Evolutionary conservation across 176 grass and related monocot genomes (phyloP).

Genomic region (Poa pratensis): DNA sequence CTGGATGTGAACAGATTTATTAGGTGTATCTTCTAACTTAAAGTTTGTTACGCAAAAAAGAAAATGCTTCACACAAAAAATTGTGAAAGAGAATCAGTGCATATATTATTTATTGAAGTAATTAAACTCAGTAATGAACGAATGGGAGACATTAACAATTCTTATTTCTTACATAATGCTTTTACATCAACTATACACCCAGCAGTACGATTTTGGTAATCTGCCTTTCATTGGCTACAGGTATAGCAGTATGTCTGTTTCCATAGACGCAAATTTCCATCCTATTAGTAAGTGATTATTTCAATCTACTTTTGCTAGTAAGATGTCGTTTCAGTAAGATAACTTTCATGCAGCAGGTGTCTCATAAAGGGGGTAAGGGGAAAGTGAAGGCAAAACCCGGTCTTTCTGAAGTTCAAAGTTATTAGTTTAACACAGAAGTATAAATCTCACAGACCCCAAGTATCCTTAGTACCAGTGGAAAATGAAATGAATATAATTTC

Average conservation of each 20-base stretch:
- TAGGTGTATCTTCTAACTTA: not conserved
- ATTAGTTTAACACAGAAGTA: constrained; percentile 1
- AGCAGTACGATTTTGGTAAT: constrained; percentile 18
- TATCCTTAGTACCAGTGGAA: constrained; percentile 25
- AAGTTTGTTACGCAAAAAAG: not conserved
- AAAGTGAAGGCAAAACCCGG: not conserved
- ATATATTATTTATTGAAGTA: constrained; percentile 28
- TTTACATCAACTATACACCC: not conserved
- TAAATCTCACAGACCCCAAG: constrained; percentile 19
- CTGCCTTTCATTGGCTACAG: not conserved
- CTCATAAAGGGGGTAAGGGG: not conserved
- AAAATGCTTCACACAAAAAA: not conserved
- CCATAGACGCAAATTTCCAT: not conserved
- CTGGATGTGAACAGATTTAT: not conserved
- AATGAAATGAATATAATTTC: constrained; percentile 26
- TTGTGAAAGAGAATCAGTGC: constrained; percentile 1
- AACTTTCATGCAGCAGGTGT: not conserved
- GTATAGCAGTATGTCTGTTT: constrained; percentile 13
- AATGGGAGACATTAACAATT: not conserved
- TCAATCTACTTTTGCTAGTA: not conserved
- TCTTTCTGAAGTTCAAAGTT: constrained; percentile 23
- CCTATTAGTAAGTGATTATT: not conserved
- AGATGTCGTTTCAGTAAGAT: constrained; percentile 1
- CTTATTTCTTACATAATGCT: not conserved
- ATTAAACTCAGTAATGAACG: not conserved